Base-by-base conservation (phyloP, 2,329 filamentous ascomycete species). In the Fusarium aywerte region DNA sequence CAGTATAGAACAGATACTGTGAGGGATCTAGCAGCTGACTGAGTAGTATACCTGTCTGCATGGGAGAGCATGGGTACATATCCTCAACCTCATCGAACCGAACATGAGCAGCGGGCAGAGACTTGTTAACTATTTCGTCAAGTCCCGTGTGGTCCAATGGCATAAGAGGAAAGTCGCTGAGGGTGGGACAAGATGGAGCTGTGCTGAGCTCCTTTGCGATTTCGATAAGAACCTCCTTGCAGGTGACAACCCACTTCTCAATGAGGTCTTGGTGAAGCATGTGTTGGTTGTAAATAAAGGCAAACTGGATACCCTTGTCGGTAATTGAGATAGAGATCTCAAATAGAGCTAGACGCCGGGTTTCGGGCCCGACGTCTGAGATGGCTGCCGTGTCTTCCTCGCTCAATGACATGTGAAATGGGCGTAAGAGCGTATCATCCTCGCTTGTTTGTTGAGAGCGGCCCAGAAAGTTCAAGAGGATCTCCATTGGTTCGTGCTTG, bases 61-160 rank as follows among this genome's bases (percentile, higher is more conserved):
- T 75, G 0, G 78, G 77, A 1, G 79, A 78, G 53, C 76, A 79
- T 1, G 79, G 79, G 20, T 78, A 80, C 1, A 80, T 73, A 20
- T 78, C 77, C 23, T 77, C 70, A 0, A 80, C 65, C 4, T 59
- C 65, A 0, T 58, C 42, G 2, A 72, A 45, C 5, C 47, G 35
- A 6, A 73, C 42, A 2, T 65, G 58, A 13, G 62, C 62, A 5
- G 63, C 51, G 8, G 65, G 68, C 13, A 77, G 66, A 25, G 62
- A 42, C 12, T 36, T 62, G 6, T 53, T 68, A 9, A 62, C 40
- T 0, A 77, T 65, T 11, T 68, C 70, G 10, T 74, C 65, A 1
- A 78, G 59, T 20, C 67, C 73, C 1, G 67, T 58, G 58, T 80
- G 77, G 23, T 69, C 68, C 1, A 77, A 47, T 2, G 73, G 69